Conservation (phyloP, 2,329 filamentous ascomycete genomes). For the Xylaria sp. region DNA sequence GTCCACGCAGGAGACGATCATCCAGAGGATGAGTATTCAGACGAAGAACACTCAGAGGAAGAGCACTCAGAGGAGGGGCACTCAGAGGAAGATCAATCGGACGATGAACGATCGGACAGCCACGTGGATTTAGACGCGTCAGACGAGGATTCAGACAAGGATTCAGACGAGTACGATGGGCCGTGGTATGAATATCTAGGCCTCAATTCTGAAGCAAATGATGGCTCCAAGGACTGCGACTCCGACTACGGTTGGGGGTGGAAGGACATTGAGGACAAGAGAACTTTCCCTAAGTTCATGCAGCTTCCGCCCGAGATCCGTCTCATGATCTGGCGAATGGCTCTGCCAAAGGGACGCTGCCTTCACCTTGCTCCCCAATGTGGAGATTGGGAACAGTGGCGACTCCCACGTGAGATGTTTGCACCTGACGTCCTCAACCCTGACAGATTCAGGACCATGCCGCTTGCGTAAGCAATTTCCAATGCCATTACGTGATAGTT, state of each 20-base stretch:
- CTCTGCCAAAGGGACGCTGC: background rate
- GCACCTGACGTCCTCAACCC: background rate
- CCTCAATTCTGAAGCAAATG: background rate
- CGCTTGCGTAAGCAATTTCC: background rate
- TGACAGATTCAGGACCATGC: background rate
- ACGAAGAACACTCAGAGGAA: background rate
- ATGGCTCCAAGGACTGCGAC: background rate
- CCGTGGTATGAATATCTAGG: background rate
- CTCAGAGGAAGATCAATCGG: background rate
- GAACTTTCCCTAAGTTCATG: conserved; percentile 7
- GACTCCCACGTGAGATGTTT: background rate
- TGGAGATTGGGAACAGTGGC: background rate
- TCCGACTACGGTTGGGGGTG: background rate
- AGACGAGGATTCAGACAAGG: background rate
- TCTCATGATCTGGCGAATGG: conserved; percentile 7
- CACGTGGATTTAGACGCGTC: no score
- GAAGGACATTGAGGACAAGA: background rate
- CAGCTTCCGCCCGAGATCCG: background rate
- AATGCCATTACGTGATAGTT: background rate
- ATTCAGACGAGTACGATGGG: background rate
- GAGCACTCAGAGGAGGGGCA: background rate
- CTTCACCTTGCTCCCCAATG: background rate
- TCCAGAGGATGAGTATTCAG: background rate
- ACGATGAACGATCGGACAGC: background rate
- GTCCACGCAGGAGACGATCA: background rate